These are phyloP conservation scores for Udeniomyces megalosporus DNA, from an alignment of 768 basidiomycete genomes.

Conservation along the genomic window DNA sequence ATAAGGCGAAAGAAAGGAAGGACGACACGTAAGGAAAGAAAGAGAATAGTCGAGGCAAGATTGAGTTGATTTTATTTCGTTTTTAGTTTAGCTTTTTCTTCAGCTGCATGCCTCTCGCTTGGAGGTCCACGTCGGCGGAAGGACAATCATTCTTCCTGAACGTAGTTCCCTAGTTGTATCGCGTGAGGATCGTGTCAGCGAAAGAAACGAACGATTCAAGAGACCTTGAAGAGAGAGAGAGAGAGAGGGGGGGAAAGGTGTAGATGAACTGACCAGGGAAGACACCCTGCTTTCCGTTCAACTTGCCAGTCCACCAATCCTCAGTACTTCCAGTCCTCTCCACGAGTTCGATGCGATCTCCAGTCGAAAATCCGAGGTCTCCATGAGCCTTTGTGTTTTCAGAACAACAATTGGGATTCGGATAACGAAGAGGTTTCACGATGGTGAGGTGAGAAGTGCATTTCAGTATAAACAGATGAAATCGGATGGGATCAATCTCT, in stretches of 20 bases:
- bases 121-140: too few relatives aligned
- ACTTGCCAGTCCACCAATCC: slow-evolving; percentile 16
- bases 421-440: too few relatives aligned
- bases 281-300: slow-evolving; percentile 15
- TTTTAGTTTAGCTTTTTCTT: not conserved
- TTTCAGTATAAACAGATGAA: too few relatives aligned
- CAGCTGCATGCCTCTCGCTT: too few relatives aligned
- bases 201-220: not conserved
- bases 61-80: not conserved
- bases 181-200: not conserved
- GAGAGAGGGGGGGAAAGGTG: not conserved
- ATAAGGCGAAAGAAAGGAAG: not conserved
- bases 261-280: slow-evolving; percentile 20
- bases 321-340: slow-evolving; percentile 3
- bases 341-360: slow-evolving; percentile 15
- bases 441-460: too few relatives aligned
- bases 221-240: not conserved
- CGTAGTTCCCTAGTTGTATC: slow-evolving; percentile 23
- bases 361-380: slow-evolving; percentile 13
- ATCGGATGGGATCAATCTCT: too few relatives aligned
- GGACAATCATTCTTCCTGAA: slow-evolving; percentile 13
- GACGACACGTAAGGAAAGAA: not conserved
- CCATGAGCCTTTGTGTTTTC: not conserved
- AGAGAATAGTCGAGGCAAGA: not conserved
- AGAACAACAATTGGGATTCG: not conserved